These are phyloP conservation scores for Mortierella sp. DNA, from an alignment of 371 early-diverging fungal genomes.

Conservation along the genomic window DNA sequence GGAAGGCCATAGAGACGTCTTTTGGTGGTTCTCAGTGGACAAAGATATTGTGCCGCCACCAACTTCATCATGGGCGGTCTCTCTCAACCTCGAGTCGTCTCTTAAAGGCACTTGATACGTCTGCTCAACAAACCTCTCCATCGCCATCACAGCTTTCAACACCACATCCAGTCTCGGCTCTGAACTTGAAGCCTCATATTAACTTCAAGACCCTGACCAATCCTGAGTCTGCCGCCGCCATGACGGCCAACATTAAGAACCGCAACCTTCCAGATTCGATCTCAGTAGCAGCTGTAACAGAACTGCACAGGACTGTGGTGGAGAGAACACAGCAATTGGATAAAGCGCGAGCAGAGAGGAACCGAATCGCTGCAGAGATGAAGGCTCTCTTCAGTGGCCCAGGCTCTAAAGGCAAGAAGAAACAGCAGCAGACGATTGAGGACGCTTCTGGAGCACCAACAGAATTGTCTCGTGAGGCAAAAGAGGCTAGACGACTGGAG, in stretches of 20 bases:
- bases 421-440: conserved; percentile 16
- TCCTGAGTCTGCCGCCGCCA: conserved; percentile 29
- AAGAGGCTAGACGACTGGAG: conserved; percentile 34
- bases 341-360: conserved; percentile 40
- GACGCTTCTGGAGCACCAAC: not conserved
- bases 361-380: conserved; percentile 52
- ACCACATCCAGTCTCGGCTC: conserved; percentile 21
- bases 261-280: conserved; percentile 44
- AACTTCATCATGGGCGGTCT: not conserved
- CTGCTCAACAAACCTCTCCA: conserved; percentile 1
- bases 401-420: conserved; percentile 18
- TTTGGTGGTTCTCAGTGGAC: not conserved
- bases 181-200: conserved; percentile 45
- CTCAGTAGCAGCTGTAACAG: conserved; percentile 30
- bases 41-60: not conserved
- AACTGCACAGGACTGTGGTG: conserved; percentile 14
- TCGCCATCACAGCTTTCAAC: not conserved
- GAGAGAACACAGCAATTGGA: conserved; percentile 39
- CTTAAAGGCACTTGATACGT: not conserved
- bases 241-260: conserved; percentile 38
- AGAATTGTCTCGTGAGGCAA: conserved; percentile 17
- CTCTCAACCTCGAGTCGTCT: conserved; percentile 12
- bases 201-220: conserved; percentile 50
- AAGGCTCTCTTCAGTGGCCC: conserved; percentile 40
- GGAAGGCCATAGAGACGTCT: not conserved